These are phyloP conservation scores for Beta macrorhiza DNA, from an alignment of 179 eudicot genomes.

Conservation along the genomic window DNA sequence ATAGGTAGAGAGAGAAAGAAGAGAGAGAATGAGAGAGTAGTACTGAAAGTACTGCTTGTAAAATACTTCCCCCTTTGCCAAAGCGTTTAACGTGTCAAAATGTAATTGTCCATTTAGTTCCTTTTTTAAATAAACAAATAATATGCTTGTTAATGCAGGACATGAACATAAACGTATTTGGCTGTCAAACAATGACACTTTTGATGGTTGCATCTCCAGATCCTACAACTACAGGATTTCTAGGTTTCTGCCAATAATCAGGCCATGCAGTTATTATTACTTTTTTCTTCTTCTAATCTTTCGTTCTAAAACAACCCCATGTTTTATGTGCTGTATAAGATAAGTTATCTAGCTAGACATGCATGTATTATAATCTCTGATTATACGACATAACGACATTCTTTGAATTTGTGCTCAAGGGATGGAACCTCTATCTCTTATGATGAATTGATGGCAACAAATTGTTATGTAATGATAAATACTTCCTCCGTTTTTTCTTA, in stretches of 20 bases:
- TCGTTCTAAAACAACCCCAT: neutral
- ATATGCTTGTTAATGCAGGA: neutral
- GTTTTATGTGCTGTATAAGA: constrained; percentile 4
- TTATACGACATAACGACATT: neutral
- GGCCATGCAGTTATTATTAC: constrained; percentile 10
- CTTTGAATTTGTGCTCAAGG: too few relatives aligned
- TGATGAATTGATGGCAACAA: too few relatives aligned
- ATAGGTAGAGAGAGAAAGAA: neutral
- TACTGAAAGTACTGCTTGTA: constrained; percentile 10
- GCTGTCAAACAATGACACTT: constrained; percentile 14
- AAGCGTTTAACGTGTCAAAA: constrained; percentile 28
- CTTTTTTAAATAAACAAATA: neutral
- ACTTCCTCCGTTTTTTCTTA: too few relatives aligned
- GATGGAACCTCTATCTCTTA: too few relatives aligned
- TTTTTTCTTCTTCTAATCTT: neutral
- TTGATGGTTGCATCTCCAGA: neutral
- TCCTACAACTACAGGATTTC: neutral
- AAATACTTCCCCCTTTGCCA: constrained; percentile 25
- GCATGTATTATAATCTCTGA: neutral
- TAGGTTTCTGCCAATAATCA: neutral
- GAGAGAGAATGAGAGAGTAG: neutral
- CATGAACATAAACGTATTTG: constrained; percentile 9
- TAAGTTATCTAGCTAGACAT: neutral
- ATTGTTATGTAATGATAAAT: too few relatives aligned
- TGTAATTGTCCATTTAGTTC: constrained; percentile 7